phyloP scores from a whole-genome alignment of 2,329 filamentous ascomycete genomes.

The Thelonectria olida region DNA sequence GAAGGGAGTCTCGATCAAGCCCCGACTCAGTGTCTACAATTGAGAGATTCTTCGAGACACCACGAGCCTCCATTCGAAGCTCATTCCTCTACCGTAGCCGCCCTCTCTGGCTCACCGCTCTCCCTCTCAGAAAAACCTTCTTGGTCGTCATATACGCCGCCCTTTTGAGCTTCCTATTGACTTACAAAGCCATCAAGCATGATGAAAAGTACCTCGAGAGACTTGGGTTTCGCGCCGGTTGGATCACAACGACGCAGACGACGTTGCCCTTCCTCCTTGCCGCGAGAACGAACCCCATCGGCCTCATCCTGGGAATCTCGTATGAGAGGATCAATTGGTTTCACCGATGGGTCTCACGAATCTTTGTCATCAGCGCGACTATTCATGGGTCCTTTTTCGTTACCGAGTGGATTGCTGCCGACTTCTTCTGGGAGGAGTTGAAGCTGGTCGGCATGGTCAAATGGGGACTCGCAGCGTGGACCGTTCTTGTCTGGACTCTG shows the following conservation, averaged over 20 bases:
- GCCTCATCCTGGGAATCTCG: conserved; percentile 33
- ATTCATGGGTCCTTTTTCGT: conserved; percentile 38
- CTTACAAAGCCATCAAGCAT: conserved; percentile 39
- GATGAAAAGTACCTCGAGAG: conserved; percentile 39
- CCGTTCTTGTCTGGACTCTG: conserved; percentile 37
- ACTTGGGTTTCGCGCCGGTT: conserved; percentile 39
- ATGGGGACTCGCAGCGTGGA: conserved; percentile 39
- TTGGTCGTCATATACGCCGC: conserved; percentile 29
- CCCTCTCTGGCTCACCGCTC: conserved; percentile 21
- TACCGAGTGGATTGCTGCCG: conserved; percentile 35
- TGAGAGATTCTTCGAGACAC: conserved; percentile 28
- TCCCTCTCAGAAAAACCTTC: conserved; percentile 30
- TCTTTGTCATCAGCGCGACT: conserved; percentile 38
- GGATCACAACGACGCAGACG: conserved; percentile 37
- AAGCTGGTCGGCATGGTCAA: conserved; percentile 39
- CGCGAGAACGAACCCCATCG: conserved; percentile 36
- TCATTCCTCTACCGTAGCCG: conserved; percentile 19
- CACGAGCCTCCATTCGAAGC: conserved; percentile 16
- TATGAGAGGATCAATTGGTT: conserved; percentile 41
- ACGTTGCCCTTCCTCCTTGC: conserved; percentile 36
- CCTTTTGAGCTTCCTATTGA: conserved; percentile 34
- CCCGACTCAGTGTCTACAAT: conserved; percentile 24
- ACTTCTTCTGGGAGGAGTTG: conserved; percentile 39
- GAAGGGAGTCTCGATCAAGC: conserved; percentile 24
- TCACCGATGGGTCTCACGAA: conserved; percentile 35